Base-by-base conservation (phyloP, 1,284 basidiomycete species). In the Ganoderma boninense region DNA sequence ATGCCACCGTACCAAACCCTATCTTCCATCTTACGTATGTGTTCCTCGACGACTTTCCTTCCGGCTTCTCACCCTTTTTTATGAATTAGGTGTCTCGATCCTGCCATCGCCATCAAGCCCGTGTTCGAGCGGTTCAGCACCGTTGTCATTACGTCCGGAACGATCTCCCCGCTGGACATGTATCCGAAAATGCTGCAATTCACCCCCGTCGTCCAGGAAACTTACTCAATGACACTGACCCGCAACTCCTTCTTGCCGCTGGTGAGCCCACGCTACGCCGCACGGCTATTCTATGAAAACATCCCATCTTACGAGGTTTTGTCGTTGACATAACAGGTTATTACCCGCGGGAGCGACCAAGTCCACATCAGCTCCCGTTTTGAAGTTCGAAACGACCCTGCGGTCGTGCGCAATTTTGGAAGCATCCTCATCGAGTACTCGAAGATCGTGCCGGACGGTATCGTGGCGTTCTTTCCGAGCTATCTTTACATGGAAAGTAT, bases 401-500 rank as follows among this genome's bases (percentile, higher is more conserved):
- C 98, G 2, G 98, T 99, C 29, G 98, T 99, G 67, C 91, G 98
- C 71, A 99, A 99, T 82, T 99, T 99, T 80, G 98, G 98, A 46
- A 98, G 94, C 79, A 98, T 99, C 81, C 89, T 99, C 46, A 93
- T 99, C 77, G 98, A 99, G 82, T 98, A 98, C 84, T 95, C 95
- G 82, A 97, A 97, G 81, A 96, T 96, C 67, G 96, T 99, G 0
- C 98, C 98, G 7, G 98, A 99, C 81, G 98, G 98, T n/a, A 95
- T 99, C 71, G 98, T 99, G 43, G 97, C 97, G 10, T 99, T 99
- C 88, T 99, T 99, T 84, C 98, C 98, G 20, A 97, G 95, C 80
- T 99, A 99, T 84, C 90, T 99, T 35, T 99, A 99, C 83, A 99
- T 99, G 98, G 98, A 99, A 83, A 97, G 95, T 44, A 99, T 99